Base-by-base conservation (phyloP, 257 asterid species). In the Solanum tarapatanum region DNA sequence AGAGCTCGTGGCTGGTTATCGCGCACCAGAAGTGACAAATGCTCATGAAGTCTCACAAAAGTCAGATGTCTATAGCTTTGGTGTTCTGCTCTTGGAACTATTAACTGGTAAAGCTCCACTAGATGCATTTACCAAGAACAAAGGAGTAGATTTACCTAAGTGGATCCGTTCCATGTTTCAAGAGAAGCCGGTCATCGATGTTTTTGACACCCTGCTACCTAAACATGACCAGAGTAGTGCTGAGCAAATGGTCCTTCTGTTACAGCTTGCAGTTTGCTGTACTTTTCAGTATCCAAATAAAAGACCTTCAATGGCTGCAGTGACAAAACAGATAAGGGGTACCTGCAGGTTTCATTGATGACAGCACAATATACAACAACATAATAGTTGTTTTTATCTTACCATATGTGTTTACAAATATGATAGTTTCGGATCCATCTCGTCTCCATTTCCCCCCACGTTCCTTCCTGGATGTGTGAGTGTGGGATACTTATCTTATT, bases 241-340 rank as follows among this genome's bases (percentile, higher is more conserved):
- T 43, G 91, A 88, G 41, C 90, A 91, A 88, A 76, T 91, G 92
- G 89, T 89, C 77, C 91, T 87, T 8, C 33, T 91, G 43, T 85
- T 91, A 75, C 89, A 91, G 58, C 90, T 89, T 72, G 90, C 91
- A 36, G 55, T 89, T 85, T 89, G 91, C 24, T 91, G 93, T 33
- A 91, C 92, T 11, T 91, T 83, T 26, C 82, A 82, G 48, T 51
- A 83, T 74, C 90, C 93, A 2, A 85, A 69, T 58, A 89, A 66
- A 24, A 85, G 91, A 43, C 91, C 90, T 45, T 89, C 88, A 28
- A 89, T 89, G 88, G 89, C 77, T 48, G 90, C 88, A 24, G 87
- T 86, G 10, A 82, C 89, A 6, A 62, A 87, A 21, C 86, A 84
- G 82, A 89, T 89, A 17, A 66, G 72, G 85, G 84, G 35, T n/a